A percentile compares a stretch with the other conserved stretches of the same genome.
Evolutionary conservation across 352 stramenopile species (phyloP).

Genomic region (Phytophthora melonis): DNA sequence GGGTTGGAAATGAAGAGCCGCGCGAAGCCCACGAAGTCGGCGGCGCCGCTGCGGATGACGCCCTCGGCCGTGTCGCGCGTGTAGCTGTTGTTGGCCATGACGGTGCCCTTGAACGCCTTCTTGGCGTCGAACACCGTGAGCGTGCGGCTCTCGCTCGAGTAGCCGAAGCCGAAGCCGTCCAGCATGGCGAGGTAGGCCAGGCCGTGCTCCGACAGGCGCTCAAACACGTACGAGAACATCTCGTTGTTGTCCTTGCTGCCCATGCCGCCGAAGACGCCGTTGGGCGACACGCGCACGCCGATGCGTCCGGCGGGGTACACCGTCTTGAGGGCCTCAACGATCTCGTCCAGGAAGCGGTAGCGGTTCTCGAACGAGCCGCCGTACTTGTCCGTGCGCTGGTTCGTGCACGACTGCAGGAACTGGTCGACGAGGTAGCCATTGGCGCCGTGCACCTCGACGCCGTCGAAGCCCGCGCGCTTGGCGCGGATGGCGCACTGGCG

Average conservation of each 20-base stretch:
- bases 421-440: constrained; percentile 8
- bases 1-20: constrained; percentile 11
- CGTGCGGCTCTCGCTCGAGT: background rate
- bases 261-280: constrained; percentile 7
- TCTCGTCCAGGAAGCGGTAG: constrained; percentile 6
- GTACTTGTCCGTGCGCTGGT: constrained; percentile 18
- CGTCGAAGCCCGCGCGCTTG: constrained; percentile 5
- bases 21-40: constrained; percentile 10
- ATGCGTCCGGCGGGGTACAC: constrained; percentile 7
- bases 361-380: constrained; percentile 14
- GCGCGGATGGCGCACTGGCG: constrained; percentile 3
- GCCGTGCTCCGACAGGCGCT: constrained; percentile 9
- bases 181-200: constrained; percentile 8
- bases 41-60: constrained; percentile 6
- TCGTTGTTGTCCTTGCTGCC: constrained; percentile 14
- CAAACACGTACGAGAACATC: constrained; percentile 12
- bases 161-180: constrained; percentile 12
- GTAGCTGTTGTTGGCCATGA: constrained; percentile 18
- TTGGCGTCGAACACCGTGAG: constrained; percentile 17
- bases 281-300: constrained; percentile 8
- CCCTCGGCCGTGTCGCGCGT: constrained; percentile 8
- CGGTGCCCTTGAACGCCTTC: constrained; percentile 9
- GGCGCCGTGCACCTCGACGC: constrained; percentile 5
- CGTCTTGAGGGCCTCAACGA: constrained; percentile 11
- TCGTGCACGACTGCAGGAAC: constrained; percentile 1